Evolutionary conservation across 441 rosid species (phyloP).

Genomic region (Aleurites moluccanus): DNA sequence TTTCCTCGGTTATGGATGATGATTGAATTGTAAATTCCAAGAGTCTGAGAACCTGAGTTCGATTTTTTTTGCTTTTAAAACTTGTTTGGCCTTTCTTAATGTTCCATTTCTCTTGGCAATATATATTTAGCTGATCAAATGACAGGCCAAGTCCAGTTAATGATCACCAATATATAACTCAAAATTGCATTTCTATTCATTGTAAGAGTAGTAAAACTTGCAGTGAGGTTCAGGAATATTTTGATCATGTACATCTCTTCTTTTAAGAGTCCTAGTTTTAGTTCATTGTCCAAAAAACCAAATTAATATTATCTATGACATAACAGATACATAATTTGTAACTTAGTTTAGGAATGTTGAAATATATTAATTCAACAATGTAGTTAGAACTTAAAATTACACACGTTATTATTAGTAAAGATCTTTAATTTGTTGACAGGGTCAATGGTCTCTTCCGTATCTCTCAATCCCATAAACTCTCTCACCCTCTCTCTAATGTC

Average conservation of each 20-base stretch:
- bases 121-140: background rate
- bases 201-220: background rate
- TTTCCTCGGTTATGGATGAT: conserved; percentile 1
- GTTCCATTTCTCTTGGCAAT: background rate
- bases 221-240: background rate
- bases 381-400: too few relatives aligned
- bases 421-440: conserved; percentile 22
- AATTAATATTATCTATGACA: background rate
- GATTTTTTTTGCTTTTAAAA: background rate
- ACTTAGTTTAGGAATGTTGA: background rate
- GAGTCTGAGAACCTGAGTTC: background rate
- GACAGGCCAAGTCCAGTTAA: background rate
- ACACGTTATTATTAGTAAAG: background rate
- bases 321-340: background rate
- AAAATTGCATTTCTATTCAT: background rate
- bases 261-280: background rate
- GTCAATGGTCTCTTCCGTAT: conserved; percentile 32
- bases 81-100: background rate
- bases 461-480: conserved; percentile 11
- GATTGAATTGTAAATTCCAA: conserved; percentile 8
- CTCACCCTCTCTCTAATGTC: conserved; percentile 16
- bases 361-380: too few relatives aligned
- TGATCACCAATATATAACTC: background rate
- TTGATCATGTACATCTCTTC: background rate
- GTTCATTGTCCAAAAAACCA: background rate